Percentiles rank a stretch among this genome's conserved stretches.
Evolutionary conservation across 306 rosid species (phyloP).

Genomic region (Sphenostylis stenocarpa): DNA sequence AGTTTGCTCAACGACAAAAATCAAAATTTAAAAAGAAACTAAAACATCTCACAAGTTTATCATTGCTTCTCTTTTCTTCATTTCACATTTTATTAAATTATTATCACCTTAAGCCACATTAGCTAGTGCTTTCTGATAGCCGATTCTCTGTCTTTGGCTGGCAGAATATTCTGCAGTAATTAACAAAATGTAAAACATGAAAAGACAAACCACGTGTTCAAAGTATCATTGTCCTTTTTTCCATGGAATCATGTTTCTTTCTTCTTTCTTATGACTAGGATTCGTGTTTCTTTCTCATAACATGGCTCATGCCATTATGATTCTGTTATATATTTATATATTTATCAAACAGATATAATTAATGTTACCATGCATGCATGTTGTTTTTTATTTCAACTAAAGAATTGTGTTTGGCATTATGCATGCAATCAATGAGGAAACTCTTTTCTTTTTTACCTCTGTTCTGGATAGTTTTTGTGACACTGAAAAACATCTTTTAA

Average conservation of each 20-base stretch:
- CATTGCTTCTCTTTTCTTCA: background rate
- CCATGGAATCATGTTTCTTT: slow-evolving; percentile 1
- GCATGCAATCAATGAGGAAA: background rate
- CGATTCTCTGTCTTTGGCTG: background rate
- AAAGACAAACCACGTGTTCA: background rate
- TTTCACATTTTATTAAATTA: background rate
- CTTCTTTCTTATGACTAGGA: background rate
- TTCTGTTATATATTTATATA: background rate
- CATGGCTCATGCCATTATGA: background rate
- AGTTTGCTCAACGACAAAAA: background rate
- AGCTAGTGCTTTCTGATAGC: background rate
- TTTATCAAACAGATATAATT: background rate
- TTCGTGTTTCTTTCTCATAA: background rate
- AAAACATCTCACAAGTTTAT: background rate
- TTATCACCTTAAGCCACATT: background rate
- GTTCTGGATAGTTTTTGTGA: background rate
- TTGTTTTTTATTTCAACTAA: background rate
- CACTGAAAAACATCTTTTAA: background rate
- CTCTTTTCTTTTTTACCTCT: background rate
- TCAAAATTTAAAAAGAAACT: background rate
- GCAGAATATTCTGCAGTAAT: background rate
- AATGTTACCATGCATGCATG: background rate
- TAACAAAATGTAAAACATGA: background rate
- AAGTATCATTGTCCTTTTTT: background rate
- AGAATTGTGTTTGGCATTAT: background rate